Percentiles rank a stretch among this genome's conserved stretches.
phyloP scores from a whole-genome alignment of 306 rosid species.

The Quercus robur region DNA sequence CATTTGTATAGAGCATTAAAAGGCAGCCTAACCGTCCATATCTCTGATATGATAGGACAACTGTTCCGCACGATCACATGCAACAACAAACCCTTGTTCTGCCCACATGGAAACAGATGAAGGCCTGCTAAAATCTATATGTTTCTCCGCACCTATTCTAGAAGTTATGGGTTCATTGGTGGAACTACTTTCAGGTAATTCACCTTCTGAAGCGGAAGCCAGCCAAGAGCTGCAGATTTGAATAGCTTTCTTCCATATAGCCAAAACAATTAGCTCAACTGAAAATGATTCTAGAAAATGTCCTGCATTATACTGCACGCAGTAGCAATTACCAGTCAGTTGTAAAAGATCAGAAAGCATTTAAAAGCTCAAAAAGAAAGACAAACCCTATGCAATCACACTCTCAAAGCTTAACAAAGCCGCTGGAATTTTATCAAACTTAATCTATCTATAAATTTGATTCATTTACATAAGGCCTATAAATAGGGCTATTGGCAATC shows the following conservation, averaged over 20 bases:
- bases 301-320: constrained; percentile 55
- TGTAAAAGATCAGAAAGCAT: not conserved
- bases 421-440: too few relatives aligned
- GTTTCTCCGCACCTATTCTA: constrained; percentile 20
- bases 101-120: constrained; percentile 68
- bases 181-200: constrained; percentile 38
- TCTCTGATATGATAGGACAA: constrained; percentile 46
- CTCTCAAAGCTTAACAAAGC: too few relatives aligned
- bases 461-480: too few relatives aligned
- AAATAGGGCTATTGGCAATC: too few relatives aligned
- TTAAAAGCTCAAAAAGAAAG: not conserved
- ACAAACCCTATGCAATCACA: too few relatives aligned
- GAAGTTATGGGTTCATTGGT: constrained; percentile 26
- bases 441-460: too few relatives aligned
- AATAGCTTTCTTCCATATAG: constrained; percentile 75
- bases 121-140: constrained; percentile 51
- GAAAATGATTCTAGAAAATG: constrained; percentile 71
- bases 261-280: constrained; percentile 80
- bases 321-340: constrained; percentile 22
- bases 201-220: constrained; percentile 30
- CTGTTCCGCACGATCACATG: constrained; percentile 70
- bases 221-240: constrained; percentile 60
- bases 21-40: constrained; percentile 60
- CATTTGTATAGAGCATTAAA: not conserved
- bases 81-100: constrained; percentile 56